Evolutionary conservation across 495 filamentous ascomycete genomes (phyloP), one percentile per base, ranked within the genome.

Genomic region (Ascobolus immersus): DNA sequence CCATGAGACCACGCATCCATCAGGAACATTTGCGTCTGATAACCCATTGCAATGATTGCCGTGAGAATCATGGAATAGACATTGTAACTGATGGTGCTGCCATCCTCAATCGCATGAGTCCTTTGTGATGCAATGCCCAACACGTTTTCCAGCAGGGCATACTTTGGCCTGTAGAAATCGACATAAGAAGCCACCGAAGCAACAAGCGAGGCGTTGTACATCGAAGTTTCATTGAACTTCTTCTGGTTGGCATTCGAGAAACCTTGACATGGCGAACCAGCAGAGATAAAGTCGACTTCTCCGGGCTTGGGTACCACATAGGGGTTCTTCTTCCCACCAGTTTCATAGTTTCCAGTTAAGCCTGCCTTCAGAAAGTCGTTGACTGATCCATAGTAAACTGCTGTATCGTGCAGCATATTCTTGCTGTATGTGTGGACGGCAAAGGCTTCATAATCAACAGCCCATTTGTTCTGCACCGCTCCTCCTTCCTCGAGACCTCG

Each of bases 131-230:
- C 58, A 51, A 82, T 74, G 1, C 42, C 50, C 3, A 58, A 42
- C 0, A 82, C 76, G 39, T 82, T 82, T 49, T 82, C 76, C 3
- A 82, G 54, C 0, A 81, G 26, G 10, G 64, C 73, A 45, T 75
- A 79, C 17, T 65, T 58, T 0, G 77, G 77, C 0, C 68, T 59
- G 40, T 75, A 80, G 10, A 79, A 56, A 37, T 81, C 77, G 3
- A 80, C 53, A 37, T 61, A 76, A 0, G 77, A 58, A 3, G 68
- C 64, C n/a, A 79, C 72, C 0, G 73, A 73, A 0, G 74, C 71
- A 2, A 80, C 60, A 26, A 78, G 55, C 0, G 72, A 77, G 15
- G 66, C 67, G 46, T 82, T 77, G 30, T 61, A 59, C 15, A 69
- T 42, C 0, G 55, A 51, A 52, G 59, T 29, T 17, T 48, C 37